Conservation (phyloP, 2,329 filamentous ascomycete genomes). For the Scytalidium lignicola region DNA sequence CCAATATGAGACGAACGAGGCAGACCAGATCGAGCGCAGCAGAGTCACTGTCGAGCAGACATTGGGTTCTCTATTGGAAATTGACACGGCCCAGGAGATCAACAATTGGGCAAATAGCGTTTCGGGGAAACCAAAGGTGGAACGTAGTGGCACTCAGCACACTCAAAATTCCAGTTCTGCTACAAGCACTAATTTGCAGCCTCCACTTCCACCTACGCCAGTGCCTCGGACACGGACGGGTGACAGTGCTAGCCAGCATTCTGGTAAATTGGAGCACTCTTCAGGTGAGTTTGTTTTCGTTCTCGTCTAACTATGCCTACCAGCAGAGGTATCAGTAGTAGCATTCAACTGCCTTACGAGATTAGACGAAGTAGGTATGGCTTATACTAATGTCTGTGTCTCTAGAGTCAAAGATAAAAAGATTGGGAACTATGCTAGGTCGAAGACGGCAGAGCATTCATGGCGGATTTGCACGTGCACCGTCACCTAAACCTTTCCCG, state of each 20-base stretch:
- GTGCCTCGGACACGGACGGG: slow-evolving; percentile 5
- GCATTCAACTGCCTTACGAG: no score
- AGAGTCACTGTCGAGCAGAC: slow-evolving; percentile 72
- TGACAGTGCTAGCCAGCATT: slow-evolving; percentile 6
- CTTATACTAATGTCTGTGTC: slow-evolving; percentile 19
- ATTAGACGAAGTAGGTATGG: slow-evolving; percentile 9
- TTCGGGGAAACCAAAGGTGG: slow-evolving; percentile 28
- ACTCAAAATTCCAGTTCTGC: slow-evolving; percentile 21
- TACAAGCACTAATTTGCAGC: slow-evolving; percentile 11
- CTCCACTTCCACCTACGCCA: slow-evolving; percentile 17
- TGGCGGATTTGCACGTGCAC: slow-evolving; percentile 48
- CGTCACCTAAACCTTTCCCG: slow-evolving; percentile 48
- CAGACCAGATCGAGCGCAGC: slow-evolving; percentile 76
- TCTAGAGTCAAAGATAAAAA: slow-evolving; percentile 51
- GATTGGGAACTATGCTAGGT: slow-evolving; percentile 65
- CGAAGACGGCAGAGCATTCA: slow-evolving; percentile 63
- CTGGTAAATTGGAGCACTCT: slow-evolving; percentile 1
- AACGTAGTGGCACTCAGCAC: slow-evolving; percentile 22
- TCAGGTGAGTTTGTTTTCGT: slow-evolving; percentile 8
- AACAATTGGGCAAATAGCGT: slow-evolving; percentile 55
- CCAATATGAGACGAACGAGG: slow-evolving; percentile 87
- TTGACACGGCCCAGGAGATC: slow-evolving; percentile 84
- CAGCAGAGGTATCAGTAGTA: slow-evolving; percentile 23
- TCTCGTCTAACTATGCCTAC: slow-evolving; percentile 20
- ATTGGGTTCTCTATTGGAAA: slow-evolving; percentile 76